phyloP scores from a whole-genome alignment of 176 grass and related monocot genomes.

The Eragrostis curvula region DNA sequence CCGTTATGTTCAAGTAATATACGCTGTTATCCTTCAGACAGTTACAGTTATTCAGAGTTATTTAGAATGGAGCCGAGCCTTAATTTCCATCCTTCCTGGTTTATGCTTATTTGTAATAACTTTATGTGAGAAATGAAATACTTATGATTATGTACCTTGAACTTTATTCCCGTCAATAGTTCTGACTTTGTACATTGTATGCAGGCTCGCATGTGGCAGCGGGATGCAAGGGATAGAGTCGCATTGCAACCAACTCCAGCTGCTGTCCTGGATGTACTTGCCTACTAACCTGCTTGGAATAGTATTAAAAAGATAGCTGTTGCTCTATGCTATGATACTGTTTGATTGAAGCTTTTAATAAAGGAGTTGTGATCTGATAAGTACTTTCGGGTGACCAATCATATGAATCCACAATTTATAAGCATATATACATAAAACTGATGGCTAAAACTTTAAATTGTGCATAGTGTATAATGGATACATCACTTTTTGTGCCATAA shows the following conservation, averaged over 20 bases:
- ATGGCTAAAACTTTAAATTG: slow-evolving; percentile 13
- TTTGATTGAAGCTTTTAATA: background rate
- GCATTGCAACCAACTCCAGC: slow-evolving; percentile 89
- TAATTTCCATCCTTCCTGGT: background rate
- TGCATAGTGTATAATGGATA: slow-evolving; percentile 24
- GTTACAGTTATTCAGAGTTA: slow-evolving; percentile 8
- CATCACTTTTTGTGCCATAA: background rate
- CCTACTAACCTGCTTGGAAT: slow-evolving; percentile 12
- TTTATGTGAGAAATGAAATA: slow-evolving; percentile 1
- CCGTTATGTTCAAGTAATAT: slow-evolving; percentile 83
- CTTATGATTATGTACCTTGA: slow-evolving; percentile 8
- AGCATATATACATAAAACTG: background rate
- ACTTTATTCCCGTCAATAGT: background rate
- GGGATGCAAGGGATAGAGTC: slow-evolving; percentile 74
- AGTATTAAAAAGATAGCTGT: background rate
- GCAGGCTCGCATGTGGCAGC: slow-evolving; percentile 95
- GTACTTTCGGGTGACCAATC: background rate
- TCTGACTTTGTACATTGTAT: slow-evolving; percentile 13
- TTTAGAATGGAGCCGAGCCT: background rate
- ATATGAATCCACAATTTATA: background rate
- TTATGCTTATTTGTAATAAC: background rate
- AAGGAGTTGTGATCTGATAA: background rate
- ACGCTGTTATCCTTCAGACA: background rate
- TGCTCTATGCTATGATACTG: background rate
- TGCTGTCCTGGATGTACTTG: slow-evolving; percentile 82